Evolutionary conservation across 371 early-diverging fungal genomes (phyloP).

Genomic region (Rhizomucor pusillus): DNA sequence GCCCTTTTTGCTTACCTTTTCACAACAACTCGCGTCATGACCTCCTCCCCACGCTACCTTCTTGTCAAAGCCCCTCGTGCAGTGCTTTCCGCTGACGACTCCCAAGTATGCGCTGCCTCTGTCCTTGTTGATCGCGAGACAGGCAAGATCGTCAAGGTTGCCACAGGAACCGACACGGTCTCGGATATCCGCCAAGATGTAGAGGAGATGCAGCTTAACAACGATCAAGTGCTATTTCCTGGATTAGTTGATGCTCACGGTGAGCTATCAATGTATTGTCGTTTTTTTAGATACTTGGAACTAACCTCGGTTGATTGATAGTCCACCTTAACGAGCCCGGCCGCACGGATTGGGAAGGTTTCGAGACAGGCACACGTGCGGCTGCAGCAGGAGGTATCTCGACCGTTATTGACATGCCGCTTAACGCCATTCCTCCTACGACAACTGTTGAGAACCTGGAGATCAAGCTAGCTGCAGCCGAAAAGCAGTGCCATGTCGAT

Average conservation of each 20-base stretch:
- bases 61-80: constrained; percentile 40
- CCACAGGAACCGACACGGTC: constrained; percentile 8
- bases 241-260: constrained; percentile 79
- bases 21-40: too few relatives aligned
- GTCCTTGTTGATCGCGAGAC: constrained; percentile 48
- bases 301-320: constrained; percentile 10
- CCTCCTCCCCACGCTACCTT: constrained; percentile 15
- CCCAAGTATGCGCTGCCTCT: constrained; percentile 32
- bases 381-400: constrained; percentile 83
- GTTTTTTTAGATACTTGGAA: too few relatives aligned
- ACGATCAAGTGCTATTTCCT: constrained; percentile 65
- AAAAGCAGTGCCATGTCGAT: constrained; percentile 72
- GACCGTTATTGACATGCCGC: constrained; percentile 83
- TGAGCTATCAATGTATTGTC: constrained; percentile 25
- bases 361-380: constrained; percentile 76
- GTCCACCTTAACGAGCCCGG: constrained; percentile 85
- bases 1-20: too few relatives aligned
- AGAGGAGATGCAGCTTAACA: constrained; percentile 27
- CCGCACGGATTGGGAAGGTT: constrained; percentile 84
- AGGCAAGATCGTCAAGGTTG: constrained; percentile 53
- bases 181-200: constrained; percentile 9
- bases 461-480: constrained; percentile 63
- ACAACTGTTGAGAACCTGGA: constrained; percentile 68
- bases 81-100: constrained; percentile 40
- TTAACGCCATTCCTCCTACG: constrained; percentile 84